Percentiles rank a stretch among this genome's conserved stretches.
phyloP scores from a whole-genome alignment of 768 basidiomycete species.

The Strobilomyces dryophilus region DNA sequence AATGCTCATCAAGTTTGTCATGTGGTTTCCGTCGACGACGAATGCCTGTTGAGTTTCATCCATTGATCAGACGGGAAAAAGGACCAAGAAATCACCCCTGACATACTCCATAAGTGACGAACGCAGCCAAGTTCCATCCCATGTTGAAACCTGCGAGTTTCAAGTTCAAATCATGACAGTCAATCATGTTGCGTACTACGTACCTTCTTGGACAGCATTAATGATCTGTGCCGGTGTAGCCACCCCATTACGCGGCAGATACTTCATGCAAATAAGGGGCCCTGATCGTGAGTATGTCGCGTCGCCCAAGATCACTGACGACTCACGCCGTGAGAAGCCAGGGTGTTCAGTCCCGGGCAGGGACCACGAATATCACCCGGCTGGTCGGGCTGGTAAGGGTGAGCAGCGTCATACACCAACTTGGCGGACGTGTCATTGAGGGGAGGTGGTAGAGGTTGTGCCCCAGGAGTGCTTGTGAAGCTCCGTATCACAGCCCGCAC shows the following conservation, averaged over 20 bases:
- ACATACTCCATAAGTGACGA: constrained; percentile 21
- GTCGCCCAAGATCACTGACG: neutral
- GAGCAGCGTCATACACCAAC: constrained; percentile 15
- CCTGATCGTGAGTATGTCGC: neutral
- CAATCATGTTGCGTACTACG: neutral
- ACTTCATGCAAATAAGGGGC: constrained; percentile 3
- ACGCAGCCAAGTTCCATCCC: constrained; percentile 19
- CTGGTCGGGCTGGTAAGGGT: constrained; percentile 11
- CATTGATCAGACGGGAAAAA: neutral
- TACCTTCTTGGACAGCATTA: constrained; percentile 20
- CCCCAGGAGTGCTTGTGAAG: constrained; percentile 18
- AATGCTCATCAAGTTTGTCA: constrained; percentile 27
- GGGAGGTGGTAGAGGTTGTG: constrained; percentile 20
- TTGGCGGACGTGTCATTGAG: constrained; percentile 24
- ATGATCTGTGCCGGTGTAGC: constrained; percentile 22
- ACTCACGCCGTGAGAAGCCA: constrained; percentile 26
- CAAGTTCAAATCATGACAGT: neutral
- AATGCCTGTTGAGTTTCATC: constrained; percentile 13
- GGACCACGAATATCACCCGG: constrained; percentile 26
- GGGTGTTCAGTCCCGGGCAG: constrained; percentile 23
- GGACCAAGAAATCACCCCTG: neutral
- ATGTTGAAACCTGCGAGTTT: constrained; percentile 20
- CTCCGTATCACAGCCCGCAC: constrained; percentile 10
- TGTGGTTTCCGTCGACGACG: constrained; percentile 23
- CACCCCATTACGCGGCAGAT: constrained; percentile 18